Percentiles rank a stretch among this genome's conserved stretches.
phyloP scores from a whole-genome alignment of 2,329 filamentous ascomycete genomes.

The Diaporthe ilicicola region DNA sequence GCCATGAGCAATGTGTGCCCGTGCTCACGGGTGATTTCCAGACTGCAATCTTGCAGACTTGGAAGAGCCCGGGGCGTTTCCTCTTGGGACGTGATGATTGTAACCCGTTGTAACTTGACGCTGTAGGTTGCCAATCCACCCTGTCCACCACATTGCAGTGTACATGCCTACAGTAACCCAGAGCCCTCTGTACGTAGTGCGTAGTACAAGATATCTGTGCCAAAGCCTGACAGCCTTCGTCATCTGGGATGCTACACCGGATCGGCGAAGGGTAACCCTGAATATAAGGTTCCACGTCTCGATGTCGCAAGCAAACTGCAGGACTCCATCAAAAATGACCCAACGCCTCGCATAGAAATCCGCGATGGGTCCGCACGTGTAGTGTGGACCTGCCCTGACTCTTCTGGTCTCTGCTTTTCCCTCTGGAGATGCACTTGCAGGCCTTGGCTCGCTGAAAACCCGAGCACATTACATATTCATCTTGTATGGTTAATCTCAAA shows the following conservation, averaged over 20 bases:
- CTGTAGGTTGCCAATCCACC: background rate
- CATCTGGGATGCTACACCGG: conserved; percentile 20
- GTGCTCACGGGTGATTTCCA: conserved; percentile 14
- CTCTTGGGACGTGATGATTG: conserved; percentile 1
- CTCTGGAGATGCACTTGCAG: background rate
- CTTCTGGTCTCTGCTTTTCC: background rate
- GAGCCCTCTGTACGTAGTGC: background rate
- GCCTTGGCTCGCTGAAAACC: background rate
- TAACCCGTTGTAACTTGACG: background rate
- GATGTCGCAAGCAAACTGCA: conserved; percentile 13
- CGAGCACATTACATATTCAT: conserved; percentile 1
- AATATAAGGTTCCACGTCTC: conserved; percentile 10
- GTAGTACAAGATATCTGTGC: background rate
- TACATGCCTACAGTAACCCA: background rate
- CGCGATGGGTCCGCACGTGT: background rate
- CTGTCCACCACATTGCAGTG: conserved; percentile 1
- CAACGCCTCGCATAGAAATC: conserved; percentile 5
- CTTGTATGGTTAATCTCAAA: conserved; percentile 1
- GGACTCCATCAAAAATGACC: conserved; percentile 2
- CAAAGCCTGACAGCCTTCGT: conserved; percentile 6
- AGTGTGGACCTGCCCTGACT: background rate
- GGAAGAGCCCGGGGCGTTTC: background rate
- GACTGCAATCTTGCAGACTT: conserved; percentile 14
- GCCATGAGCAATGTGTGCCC: conserved; percentile 7
- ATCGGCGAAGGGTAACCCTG: conserved; percentile 17